Percentiles rank a stretch among this genome's conserved stretches.
Evolutionary conservation across 2,329 filamentous ascomycete species (phyloP).

Genomic region (Alternaria alternata): DNA sequence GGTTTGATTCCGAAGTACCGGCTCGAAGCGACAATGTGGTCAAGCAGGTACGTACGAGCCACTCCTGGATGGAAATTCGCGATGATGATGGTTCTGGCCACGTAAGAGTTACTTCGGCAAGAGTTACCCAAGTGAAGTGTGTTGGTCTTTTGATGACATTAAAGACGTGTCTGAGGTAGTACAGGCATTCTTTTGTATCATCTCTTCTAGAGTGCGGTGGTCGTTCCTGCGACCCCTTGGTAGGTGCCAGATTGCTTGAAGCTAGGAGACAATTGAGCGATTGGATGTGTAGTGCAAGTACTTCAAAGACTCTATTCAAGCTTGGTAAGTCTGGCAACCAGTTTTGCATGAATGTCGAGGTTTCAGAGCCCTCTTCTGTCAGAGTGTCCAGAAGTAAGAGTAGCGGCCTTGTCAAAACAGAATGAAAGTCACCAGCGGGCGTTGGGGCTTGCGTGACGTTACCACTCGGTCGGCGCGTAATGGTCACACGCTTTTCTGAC

Average conservation of each 20-base stretch:
- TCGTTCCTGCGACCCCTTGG: conserved; percentile 2
- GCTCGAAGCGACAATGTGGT: conserved; percentile 63
- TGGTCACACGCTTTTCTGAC: conserved; percentile 43
- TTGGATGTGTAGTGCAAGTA: conserved; percentile 44
- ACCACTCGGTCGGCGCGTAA: conserved; percentile 41
- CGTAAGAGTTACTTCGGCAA: conserved; percentile 69
- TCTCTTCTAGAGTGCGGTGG: conserved; percentile 51
- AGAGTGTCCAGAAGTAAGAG: conserved; percentile 84
- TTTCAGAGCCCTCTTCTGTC: conserved; percentile 73
- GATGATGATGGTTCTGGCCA: conserved; percentile 59
- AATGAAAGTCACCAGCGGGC: conserved; percentile 66
- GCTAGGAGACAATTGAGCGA: conserved; percentile 38
- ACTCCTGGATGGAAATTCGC: conserved; percentile 66
- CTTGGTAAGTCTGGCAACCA: conserved; percentile 76
- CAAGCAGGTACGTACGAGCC: conserved; percentile 72
- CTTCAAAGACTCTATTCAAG: conserved; percentile 58
- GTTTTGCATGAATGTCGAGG: conserved; percentile 77
- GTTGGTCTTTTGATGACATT: conserved; percentile 75
- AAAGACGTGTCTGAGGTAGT: conserved; percentile 77
- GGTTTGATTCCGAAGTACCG: conserved; percentile 39
- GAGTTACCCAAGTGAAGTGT: conserved; percentile 72
- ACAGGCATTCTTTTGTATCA: conserved; percentile 78
- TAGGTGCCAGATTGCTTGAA: conserved; percentile 28
- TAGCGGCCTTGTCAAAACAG: conserved; percentile 81
- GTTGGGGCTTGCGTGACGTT: conserved; percentile 37